A percentile compares a stretch with the other conserved stretches of the same genome.
Evolutionary conservation across 345 rosid genomes (phyloP).

Genomic region (Mallotus nudiflorus): DNA sequence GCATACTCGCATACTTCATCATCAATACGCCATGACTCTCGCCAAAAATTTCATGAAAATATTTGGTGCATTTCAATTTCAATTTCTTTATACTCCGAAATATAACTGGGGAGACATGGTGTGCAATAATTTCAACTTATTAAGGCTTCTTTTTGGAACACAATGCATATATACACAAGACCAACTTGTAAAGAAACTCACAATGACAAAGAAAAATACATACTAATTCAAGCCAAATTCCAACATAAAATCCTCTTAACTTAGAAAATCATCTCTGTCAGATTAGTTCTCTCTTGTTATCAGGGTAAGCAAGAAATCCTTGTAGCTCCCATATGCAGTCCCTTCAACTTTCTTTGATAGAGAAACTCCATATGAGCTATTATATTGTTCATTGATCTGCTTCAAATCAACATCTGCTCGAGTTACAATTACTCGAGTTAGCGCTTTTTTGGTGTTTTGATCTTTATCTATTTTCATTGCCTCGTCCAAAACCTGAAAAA

Average conservation of each 20-base stretch:
- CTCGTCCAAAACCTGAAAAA: conserved; percentile 55
- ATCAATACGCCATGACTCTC: too few species aligned
- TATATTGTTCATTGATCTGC: conserved; percentile 51
- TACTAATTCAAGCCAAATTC: not conserved
- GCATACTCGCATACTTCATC: not conserved
- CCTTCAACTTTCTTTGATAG: conserved; percentile 50
- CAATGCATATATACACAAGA: not conserved
- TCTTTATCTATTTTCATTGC: conserved; percentile 53
- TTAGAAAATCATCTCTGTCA: not conserved
- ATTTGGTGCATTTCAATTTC: too few species aligned
- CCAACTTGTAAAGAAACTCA: not conserved
- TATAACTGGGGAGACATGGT: not conserved
- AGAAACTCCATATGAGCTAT: conserved; percentile 42
- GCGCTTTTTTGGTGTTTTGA: conserved; percentile 50
- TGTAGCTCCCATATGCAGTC: conserved; percentile 69
- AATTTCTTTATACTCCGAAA: not conserved
- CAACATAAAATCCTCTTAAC: conserved; percentile 6
- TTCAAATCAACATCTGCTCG: conserved; percentile 68
- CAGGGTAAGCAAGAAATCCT: conserved; percentile 64
- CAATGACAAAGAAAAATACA: not conserved
- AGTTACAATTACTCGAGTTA: conserved; percentile 72
- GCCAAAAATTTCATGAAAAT: too few species aligned
- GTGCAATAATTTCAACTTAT: conserved; percentile 11
- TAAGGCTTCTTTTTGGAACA: not conserved
- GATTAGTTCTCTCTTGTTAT: conserved; percentile 45